These are phyloP conservation scores for Neopestalotiopsis clavispora DNA, from an alignment of 2,329 filamentous ascomycete species.

Conservation along the genomic window DNA sequence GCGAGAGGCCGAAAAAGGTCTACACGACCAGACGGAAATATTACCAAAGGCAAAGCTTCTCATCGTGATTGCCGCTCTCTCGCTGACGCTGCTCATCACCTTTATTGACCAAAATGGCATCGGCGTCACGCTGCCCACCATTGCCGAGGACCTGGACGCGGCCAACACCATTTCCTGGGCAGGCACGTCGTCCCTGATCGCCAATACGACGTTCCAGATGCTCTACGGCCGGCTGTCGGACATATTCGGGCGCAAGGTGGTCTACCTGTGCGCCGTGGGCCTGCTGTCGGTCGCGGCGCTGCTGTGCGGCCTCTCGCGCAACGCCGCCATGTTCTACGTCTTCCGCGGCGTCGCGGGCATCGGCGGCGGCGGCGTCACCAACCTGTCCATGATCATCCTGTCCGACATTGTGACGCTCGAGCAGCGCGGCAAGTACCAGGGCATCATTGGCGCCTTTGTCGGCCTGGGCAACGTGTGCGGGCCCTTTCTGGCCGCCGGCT, in stretches of 20 bases:
- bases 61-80: conserved; percentile 33
- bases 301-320: conserved; percentile 38
- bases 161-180: conserved; percentile 39
- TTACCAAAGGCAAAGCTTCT: conserved; percentile 38
- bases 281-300: conserved; percentile 37
- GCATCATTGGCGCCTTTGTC: conserved; percentile 48
- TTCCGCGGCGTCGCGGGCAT: conserved; percentile 41
- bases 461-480: conserved; percentile 51
- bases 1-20: conserved; percentile 15
- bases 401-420: conserved; percentile 41
- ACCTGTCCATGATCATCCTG: conserved; percentile 42
- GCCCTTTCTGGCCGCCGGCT: conserved; percentile 51
- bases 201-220: conserved; percentile 71
- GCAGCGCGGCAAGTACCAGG: conserved; percentile 42
- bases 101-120: conserved; percentile 44
- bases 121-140: conserved; percentile 42
- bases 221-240: conserved; percentile 75
- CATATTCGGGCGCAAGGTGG: conserved; percentile 44
- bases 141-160: conserved; percentile 36
- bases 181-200: conserved; percentile 42
- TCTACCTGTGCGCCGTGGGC: conserved; percentile 34
- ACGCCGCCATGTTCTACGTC: conserved; percentile 37
- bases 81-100: conserved; percentile 37
- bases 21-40: conserved; percentile 18
- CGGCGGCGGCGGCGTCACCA: conserved; percentile 40